These are phyloP conservation scores for Irpex sp. DNA, from an alignment of 1,284 basidiomycete species.

Conservation along the genomic window DNA sequence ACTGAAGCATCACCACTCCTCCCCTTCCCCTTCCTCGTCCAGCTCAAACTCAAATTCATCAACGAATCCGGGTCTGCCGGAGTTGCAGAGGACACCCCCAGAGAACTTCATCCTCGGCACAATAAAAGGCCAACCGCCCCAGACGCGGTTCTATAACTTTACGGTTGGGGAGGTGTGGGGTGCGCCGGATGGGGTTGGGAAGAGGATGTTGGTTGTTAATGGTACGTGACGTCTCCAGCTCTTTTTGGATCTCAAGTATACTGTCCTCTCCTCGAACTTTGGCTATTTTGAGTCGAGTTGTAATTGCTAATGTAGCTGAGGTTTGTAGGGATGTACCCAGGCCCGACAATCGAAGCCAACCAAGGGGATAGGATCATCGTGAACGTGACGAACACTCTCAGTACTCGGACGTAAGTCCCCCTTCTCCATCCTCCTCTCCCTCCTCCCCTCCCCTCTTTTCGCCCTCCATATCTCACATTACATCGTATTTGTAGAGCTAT, in stretches of 20 bases:
- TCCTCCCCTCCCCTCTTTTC: neutral
- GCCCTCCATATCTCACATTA: no score
- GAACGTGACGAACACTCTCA: slow-evolving; percentile 36
- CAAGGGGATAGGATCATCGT: slow-evolving; percentile 40
- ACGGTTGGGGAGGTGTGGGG: slow-evolving; percentile 27
- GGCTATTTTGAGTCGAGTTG: no score
- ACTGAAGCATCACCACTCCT: slow-evolving; percentile 21
- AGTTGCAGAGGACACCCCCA: slow-evolving; percentile 17
- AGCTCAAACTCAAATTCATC: no score
- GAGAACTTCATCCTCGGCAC: slow-evolving; percentile 24
- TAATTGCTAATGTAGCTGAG: no score
- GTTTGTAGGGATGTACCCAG: slow-evolving; percentile 35
- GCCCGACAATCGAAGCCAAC: slow-evolving; percentile 47
- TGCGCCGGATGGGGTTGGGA: slow-evolving; percentile 34
- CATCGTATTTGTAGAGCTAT: slow-evolving; percentile 25
- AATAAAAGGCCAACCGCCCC: slow-evolving; percentile 25
- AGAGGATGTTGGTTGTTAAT: slow-evolving; percentile 43
- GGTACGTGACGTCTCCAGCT: no score
- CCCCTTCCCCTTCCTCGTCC: slow-evolving; percentile 9
- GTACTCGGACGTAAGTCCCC: slow-evolving; percentile 27
- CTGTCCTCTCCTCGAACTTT: no score
- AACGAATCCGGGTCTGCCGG: no score
- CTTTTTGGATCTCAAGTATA: no score
- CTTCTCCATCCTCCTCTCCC: neutral
- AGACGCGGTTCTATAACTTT: slow-evolving; percentile 34